Evolutionary conservation across 768 basidiomycete species (phyloP), one percentile per base, ranked within the genome.

Genomic region (Boletellus emodensis): DNA sequence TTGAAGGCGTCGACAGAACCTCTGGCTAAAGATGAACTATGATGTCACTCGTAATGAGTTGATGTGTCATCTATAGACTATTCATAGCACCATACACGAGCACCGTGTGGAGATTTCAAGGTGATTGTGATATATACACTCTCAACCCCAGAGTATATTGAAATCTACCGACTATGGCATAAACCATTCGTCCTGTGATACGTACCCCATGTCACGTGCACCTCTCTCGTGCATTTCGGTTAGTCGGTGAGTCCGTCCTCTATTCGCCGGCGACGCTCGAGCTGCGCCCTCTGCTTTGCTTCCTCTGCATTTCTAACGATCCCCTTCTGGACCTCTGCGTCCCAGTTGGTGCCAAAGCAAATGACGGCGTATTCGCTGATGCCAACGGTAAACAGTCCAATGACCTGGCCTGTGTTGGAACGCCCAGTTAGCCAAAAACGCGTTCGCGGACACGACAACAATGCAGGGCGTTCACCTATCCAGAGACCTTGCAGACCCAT

Each of bases 341-440:
- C 71, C 77, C 77, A 80, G 47, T 78, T 58, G 12, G 78, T 80
- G 1, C 73, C 73, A 15, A 76, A 64, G 70, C 78, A 78, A 7
- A 88, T 81, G 9, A 81, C 81, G 6, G 60, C 66, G 49, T 87
- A 87, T 66, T 87, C 86, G 18, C 81, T 76, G 13, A 84, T 54
- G 1, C 84, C 86, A n/a, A 89, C 84, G 3, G 80, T 73, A 59
- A 86, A 85, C 6, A 90, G 69, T 0, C 82, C 87, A 20, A 87
- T 71, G 28, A 87, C 85, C 64, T 89, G 87, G 20, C 86, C 87
- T 83, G 53, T 36, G 7, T 30, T 30, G 17, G 43, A 28, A 50
- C 37, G 32, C 22, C 30, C 30, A 4, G 17, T 72, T 61, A 36
- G 40, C 6, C 24, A 39, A 3, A 11, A 30, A 10, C 11, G 35